Conservation (phyloP, 768 basidiomycete genomes). For the Lepiota brunneoincarnata region DNA sequence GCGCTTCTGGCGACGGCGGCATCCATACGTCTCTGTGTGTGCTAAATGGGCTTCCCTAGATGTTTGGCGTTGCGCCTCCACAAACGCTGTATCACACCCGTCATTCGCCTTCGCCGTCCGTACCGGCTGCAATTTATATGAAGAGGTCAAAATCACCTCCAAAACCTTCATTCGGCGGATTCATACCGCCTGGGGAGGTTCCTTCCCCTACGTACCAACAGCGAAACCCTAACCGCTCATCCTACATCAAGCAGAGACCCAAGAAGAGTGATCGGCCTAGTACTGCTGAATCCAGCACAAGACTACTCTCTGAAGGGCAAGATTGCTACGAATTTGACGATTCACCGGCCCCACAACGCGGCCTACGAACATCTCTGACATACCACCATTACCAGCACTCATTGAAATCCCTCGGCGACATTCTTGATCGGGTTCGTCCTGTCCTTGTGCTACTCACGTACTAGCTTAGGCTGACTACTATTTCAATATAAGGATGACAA, state of each 20-base stretch:
- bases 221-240: conserved; percentile 47
- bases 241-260: conserved; percentile 41
- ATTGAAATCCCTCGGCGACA: conserved; percentile 75
- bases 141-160: conserved; percentile 10
- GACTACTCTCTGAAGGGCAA: conserved; percentile 39
- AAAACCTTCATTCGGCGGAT: conserved; percentile 17
- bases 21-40: too few species aligned
- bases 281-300: conserved; percentile 61
- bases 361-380: conserved; percentile 39
- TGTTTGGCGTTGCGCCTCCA: conserved; percentile 81
- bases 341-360: conserved; percentile 15
- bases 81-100: conserved; percentile 76
- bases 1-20: background rate
- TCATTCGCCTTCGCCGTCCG: conserved; percentile 37
- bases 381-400: conserved; percentile 82
- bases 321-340: conserved; percentile 6
- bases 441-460: background rate
- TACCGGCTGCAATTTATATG: conserved; percentile 18
- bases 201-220: conserved; percentile 19
- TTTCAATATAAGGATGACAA: conserved; percentile 62
- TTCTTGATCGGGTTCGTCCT: conserved; percentile 70
- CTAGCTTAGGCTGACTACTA: conserved; percentile 10
- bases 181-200: conserved; percentile 17
- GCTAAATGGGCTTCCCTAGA: conserved; percentile 34
- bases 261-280: conserved; percentile 49